These are phyloP conservation scores for Neurospora sp. DNA, from an alignment of 2,329 filamentous ascomycete genomes.

Conservation along the genomic window DNA sequence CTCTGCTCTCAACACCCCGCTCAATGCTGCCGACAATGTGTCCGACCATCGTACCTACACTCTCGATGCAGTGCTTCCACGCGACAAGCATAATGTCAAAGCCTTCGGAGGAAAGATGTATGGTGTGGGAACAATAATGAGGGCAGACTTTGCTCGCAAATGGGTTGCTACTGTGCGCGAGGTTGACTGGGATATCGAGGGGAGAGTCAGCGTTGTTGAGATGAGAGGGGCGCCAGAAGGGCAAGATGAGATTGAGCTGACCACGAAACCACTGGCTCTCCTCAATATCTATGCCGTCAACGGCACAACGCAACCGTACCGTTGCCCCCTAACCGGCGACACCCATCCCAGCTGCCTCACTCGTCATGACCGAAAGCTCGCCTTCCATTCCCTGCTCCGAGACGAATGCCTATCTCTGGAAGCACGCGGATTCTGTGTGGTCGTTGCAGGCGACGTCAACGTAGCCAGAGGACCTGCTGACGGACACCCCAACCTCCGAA, in stretches of 20 bases:
- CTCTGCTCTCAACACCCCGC: conserved; percentile 13
- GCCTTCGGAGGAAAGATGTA: conserved; percentile 41
- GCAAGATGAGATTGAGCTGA: neutral
- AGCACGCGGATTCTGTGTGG: conserved; percentile 28
- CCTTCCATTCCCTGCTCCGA: conserved; percentile 35
- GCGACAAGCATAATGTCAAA: conserved; percentile 37
- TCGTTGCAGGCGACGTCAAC: conserved; percentile 44
- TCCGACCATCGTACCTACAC: conserved; percentile 10
- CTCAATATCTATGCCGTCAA: conserved; percentile 46
- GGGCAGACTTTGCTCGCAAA: conserved; percentile 29
- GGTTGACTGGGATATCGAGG: conserved; percentile 42
- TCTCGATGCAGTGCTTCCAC: conserved; percentile 35
- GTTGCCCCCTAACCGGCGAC: conserved; percentile 30
- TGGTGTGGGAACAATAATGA: conserved; percentile 40
- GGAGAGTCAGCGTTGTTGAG: conserved; percentile 38
- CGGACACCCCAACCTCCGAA: conserved; percentile 36
- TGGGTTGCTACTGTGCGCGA: conserved; percentile 24
- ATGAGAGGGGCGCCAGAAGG: neutral
- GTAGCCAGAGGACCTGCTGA: conserved; percentile 28
- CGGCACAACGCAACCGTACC: conserved; percentile 37
- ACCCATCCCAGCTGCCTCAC: conserved; percentile 26
- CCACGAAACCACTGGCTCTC: conserved; percentile 27
- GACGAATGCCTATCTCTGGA: conserved; percentile 33
- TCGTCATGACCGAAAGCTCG: conserved; percentile 40
- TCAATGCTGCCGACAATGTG: neutral